Evolutionary conservation across 371 early-diverging fungal species (phyloP).

Genomic region (Mortierella sp.): DNA sequence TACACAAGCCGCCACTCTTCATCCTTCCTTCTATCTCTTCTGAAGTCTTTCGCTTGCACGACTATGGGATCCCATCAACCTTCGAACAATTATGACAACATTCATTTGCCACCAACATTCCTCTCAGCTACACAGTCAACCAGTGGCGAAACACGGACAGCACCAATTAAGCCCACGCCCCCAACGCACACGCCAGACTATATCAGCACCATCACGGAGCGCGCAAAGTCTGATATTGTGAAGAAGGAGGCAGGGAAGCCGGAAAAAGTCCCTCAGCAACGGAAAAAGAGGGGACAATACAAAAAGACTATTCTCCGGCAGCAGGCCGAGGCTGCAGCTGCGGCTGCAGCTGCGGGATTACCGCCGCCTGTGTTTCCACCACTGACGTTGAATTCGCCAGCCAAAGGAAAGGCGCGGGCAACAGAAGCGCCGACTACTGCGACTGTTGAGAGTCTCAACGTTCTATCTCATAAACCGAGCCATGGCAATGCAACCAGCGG

Average conservation of each 20-base stretch:
- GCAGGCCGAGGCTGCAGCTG: conserved; percentile 42
- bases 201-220: conserved; percentile 4
- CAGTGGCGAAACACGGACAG: neutral
- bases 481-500: conserved; percentile 12
- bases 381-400: neutral
- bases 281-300: conserved; percentile 49
- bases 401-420: conserved; percentile 4
- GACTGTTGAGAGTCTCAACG: conserved; percentile 18
- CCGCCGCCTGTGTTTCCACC: conserved; percentile 17
- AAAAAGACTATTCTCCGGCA: conserved; percentile 51
- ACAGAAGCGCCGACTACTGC: conserved; percentile 8
- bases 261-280: conserved; percentile 7
- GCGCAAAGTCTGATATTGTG: conserved; percentile 1
- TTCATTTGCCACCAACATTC: conserved; percentile 32
- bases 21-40: neutral
- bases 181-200: conserved; percentile 10
- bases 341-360: conserved; percentile 27
- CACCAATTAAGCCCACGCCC: neutral
- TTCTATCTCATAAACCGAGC: conserved; percentile 1
- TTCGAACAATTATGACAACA: conserved; percentile 22
- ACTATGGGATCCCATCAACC: conserved; percentile 27
- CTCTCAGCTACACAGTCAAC: conserved; percentile 8
- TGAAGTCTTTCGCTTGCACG: neutral
- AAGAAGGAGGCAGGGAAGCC: conserved; percentile 18
- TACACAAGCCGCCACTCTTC: too few species aligned